Percentiles rank a stretch among this genome's conserved stretches.
Evolutionary conservation across 768 basidiomycete species (phyloP).

Genomic region (Kondoa malvinella): DNA sequence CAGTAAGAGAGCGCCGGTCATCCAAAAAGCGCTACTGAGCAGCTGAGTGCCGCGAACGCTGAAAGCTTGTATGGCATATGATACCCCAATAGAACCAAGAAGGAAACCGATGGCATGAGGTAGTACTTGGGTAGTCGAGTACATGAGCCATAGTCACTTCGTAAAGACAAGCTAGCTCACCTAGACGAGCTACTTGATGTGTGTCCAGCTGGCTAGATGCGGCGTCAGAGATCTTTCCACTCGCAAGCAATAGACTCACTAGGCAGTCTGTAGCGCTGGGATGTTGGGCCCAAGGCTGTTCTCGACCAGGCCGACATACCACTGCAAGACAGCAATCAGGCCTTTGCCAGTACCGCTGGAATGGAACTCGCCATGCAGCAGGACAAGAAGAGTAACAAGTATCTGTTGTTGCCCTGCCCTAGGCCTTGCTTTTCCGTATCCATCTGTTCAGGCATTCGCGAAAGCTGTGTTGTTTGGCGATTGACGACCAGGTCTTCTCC

Average conservation of each 20-base stretch:
- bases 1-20: neutral
- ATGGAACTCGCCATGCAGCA: no score
- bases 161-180: neutral
- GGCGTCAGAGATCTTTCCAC: neutral
- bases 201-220: neutral
- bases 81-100: neutral
- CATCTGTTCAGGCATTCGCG: no score
- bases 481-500: no score
- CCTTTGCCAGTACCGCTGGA: no score
- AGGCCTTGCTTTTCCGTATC: no score
- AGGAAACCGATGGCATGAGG: neutral
- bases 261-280: neutral
- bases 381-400: no score
- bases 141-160: neutral
- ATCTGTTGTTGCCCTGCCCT: no score
- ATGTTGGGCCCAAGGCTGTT: neutral
- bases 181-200: neutral
- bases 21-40: neutral
- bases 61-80: neutral
- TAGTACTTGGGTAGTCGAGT: neutral
- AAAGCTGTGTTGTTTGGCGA: no score
- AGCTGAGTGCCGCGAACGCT: neutral
- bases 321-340: no score
- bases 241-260: neutral
- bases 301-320: neutral